Base-by-base conservation (phyloP, 2,329 filamentous ascomycete genomes). In the Scleromitrula shiraiana region DNA sequence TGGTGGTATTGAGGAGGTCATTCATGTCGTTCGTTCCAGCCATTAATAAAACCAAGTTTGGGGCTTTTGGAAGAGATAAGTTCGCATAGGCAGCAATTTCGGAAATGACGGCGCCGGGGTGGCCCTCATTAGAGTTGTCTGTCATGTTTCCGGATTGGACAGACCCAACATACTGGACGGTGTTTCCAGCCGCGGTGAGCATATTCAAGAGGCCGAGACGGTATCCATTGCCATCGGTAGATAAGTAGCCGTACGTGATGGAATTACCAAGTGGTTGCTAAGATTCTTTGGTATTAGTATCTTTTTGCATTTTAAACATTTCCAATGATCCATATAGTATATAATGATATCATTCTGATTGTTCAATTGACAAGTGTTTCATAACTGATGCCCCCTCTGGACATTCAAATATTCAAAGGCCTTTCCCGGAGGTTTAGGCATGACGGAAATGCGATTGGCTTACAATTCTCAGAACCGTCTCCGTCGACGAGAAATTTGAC, bases 191-290 rank as follows among this genome's bases (percentile, higher is more conserved):
- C 9, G 52, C 51, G 15, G 56, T 37, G 17, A 68, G 61, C 8
- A 53, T 30, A 17, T 53, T 46, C 24, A 56, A 46, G 1, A 69
- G 57, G 15, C 56, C 41, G 3, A 53, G 49, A 23, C 68, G 65
- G 48, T 70, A 72, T 6, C 68, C 67, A 51, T 70, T 70, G 2
- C 62, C 62, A 35, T 58, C 58, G 7, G 27, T 51, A 26, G 33
- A 51, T 38, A 46, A 51, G 29, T 60, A 67, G 3, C 69, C 69
- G 14, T 49, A 53, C 0, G 65, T 68, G 36, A 68, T 67, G 2
- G 64, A 68, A 14, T 67, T 65, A 1, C 66, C 65, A 4, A 69
- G 59, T 1, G 67, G 63, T 42, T 42, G 38, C 45, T 48, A 10
- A 8, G 3, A 22, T n/a, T n/a, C n/a, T n/a, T n/a, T 7, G 20